phyloP scores from a whole-genome alignment of 345 rosid species.

The Lepidium sativum region DNA sequence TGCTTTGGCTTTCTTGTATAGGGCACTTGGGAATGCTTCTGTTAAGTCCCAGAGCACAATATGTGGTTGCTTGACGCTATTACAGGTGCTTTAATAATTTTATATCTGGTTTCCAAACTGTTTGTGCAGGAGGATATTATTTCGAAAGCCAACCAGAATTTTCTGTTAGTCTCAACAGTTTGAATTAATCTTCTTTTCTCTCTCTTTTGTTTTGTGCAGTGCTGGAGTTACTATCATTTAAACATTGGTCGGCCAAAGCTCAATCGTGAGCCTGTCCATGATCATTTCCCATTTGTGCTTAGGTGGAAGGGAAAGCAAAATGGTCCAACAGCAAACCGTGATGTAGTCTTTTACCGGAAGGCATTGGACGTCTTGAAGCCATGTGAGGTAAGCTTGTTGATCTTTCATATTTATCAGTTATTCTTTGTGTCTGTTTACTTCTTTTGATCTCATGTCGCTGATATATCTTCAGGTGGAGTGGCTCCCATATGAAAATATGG shows the following conservation, averaged over 20 bases:
- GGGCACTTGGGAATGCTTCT: constrained; percentile 97
- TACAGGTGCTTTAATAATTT: constrained; percentile 47
- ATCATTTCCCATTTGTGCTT: constrained; percentile 84
- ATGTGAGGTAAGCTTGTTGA: constrained; percentile 43
- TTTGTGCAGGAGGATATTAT: neutral
- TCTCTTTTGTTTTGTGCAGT: constrained; percentile 33
- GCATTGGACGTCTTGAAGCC: constrained; percentile 74
- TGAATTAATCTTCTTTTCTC: neutral
- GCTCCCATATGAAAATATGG: constrained; percentile 75
- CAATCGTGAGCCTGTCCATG: constrained; percentile 64
- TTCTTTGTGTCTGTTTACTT: neutral
- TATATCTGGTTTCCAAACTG: neutral
- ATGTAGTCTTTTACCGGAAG: constrained; percentile 81
- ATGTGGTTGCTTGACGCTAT: constrained; percentile 87
- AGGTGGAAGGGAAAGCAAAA: constrained; percentile 94
- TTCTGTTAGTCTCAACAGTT: neutral
- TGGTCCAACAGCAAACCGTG: constrained; percentile 89
- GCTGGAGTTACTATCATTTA: constrained; percentile 95
- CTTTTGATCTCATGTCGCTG: neutral
- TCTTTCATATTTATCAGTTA: neutral
- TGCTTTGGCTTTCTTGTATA: constrained; percentile 79
- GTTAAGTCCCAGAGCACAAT: constrained; percentile 94
- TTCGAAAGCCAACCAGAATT: neutral
- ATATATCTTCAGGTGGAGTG: constrained; percentile 59
- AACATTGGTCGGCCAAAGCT: constrained; percentile 87